phyloP scores from a whole-genome alignment of 192 early-diverging fungal genomes.

The Coemansia sp. region DNA sequence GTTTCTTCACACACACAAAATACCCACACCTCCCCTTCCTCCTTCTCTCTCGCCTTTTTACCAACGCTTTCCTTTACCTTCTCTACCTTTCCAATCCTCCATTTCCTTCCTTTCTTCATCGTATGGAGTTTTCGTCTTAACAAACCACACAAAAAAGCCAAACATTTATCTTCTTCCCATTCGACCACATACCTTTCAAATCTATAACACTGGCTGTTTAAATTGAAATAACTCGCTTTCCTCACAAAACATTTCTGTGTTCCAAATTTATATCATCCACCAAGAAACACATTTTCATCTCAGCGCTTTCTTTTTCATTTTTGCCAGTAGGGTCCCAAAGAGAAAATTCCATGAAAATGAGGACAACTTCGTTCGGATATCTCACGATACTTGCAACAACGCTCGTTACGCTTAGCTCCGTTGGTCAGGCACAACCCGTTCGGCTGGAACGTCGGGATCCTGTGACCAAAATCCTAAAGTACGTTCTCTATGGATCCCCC shows the following conservation, averaged over 20 bases:
- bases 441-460: conserved; percentile 50
- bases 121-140: too few relatives aligned
- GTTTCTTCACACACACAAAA: background rate
- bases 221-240: background rate
- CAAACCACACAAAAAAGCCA: too few relatives aligned
- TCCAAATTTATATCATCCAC: too few relatives aligned
- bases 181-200: background rate
- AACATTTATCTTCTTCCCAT: background rate
- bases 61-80: too few relatives aligned
- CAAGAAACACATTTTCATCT: too few relatives aligned
- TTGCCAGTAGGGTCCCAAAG: background rate
- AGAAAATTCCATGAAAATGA: conserved; percentile 24
- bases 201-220: background rate
- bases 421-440: conserved; percentile 28
- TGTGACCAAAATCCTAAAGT: conserved; percentile 27
- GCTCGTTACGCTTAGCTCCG: conserved; percentile 12
- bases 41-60: too few relatives aligned
- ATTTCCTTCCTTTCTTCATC: too few relatives aligned
- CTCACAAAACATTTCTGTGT: too few relatives aligned
- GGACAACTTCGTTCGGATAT: conserved; percentile 30
- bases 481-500: conserved; percentile 23
- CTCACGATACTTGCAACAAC: conserved; percentile 17
- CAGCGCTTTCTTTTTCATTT: background rate
- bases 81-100: too few relatives aligned
- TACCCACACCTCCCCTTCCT: background rate